phyloP scores from a whole-genome alignment of 2,329 filamentous ascomycete species.

The Colletotrichum musae region DNA sequence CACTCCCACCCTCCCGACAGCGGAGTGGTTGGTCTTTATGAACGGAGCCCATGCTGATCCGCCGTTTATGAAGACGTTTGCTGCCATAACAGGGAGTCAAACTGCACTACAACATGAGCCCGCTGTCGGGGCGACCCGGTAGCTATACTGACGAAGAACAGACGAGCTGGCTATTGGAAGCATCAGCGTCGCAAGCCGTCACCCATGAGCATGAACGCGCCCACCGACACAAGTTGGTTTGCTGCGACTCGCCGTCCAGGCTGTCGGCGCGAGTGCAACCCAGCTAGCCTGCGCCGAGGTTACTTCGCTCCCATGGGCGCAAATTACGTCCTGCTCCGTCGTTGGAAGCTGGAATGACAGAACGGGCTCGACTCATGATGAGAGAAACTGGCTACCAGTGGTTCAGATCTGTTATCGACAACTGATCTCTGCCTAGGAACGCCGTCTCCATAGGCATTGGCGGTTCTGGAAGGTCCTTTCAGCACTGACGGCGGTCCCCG shows the following conservation, averaged over 20 bases:
- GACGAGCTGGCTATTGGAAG: slow-evolving; percentile 13
- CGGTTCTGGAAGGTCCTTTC: slow-evolving; percentile 24
- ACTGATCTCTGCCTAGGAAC: slow-evolving; percentile 1
- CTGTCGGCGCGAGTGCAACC: neutral
- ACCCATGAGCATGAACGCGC: slow-evolving; percentile 20
- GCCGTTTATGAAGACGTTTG: neutral
- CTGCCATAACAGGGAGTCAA: neutral
- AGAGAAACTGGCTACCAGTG: neutral
- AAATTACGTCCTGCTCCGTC: neutral
- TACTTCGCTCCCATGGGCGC: neutral
- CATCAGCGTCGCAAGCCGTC: slow-evolving; percentile 34
- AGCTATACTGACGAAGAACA: no score
- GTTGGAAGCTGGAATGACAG: no score
- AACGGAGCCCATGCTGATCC: slow-evolving; percentile 2
- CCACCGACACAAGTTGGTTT: neutral
- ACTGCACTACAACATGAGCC: slow-evolving; percentile 2
- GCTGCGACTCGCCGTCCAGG: no score
- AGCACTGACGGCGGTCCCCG: no score
- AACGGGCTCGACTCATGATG: neutral
- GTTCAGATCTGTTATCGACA: slow-evolving; percentile 2
- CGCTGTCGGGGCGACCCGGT: neutral
- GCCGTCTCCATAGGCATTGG: slow-evolving; percentile 19
- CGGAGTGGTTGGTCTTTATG: neutral
- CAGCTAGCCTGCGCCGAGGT: neutral
- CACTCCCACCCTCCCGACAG: neutral